These are phyloP conservation scores for Lasiodiplodia sp. DNA, from an alignment of 2,329 filamentous ascomycete genomes.

Conservation along the genomic window DNA sequence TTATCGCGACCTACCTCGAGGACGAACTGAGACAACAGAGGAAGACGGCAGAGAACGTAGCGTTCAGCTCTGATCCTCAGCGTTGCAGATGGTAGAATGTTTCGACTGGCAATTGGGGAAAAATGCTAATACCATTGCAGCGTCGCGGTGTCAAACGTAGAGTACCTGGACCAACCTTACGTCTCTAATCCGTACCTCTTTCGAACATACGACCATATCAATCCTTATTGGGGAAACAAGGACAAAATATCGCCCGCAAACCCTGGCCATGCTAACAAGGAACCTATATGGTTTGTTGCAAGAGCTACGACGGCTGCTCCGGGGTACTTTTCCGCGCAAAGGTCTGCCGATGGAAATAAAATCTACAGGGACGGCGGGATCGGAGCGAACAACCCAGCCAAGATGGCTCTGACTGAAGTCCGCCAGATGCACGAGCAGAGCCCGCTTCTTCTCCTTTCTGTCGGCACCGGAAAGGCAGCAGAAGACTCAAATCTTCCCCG, in stretches of 20 bases:
- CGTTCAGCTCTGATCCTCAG: too few relatives aligned
- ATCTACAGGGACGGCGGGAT: constrained; percentile 33
- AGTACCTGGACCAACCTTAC: too few relatives aligned
- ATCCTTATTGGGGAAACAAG: too few relatives aligned
- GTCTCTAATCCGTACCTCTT: too few relatives aligned
- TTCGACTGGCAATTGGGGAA: too few relatives aligned
- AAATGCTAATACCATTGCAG: too few relatives aligned
- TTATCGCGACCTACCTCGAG: too few relatives aligned
- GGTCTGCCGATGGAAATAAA: neutral
- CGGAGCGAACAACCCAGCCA: constrained; percentile 33
- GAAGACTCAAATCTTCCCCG: neutral
- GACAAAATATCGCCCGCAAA: neutral
- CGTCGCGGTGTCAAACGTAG: too few relatives aligned
- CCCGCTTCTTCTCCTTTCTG: constrained; percentile 31
- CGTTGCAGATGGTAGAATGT: too few relatives aligned
- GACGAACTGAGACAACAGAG: too few relatives aligned
- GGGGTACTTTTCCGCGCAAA: constrained; percentile 30
- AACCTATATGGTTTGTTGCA: constrained; percentile 31
- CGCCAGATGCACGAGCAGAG: constrained; percentile 32
- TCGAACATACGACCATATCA: too few relatives aligned
- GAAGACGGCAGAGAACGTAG: too few relatives aligned
- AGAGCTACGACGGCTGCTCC: constrained; percentile 34
- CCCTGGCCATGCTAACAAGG: constrained; percentile 30
- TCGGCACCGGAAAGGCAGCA: constrained; percentile 32
- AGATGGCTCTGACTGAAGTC: constrained; percentile 32